phyloP scores from a whole-genome alignment of 108 stramenopile species.

The Discostella stelligeroides region DNA sequence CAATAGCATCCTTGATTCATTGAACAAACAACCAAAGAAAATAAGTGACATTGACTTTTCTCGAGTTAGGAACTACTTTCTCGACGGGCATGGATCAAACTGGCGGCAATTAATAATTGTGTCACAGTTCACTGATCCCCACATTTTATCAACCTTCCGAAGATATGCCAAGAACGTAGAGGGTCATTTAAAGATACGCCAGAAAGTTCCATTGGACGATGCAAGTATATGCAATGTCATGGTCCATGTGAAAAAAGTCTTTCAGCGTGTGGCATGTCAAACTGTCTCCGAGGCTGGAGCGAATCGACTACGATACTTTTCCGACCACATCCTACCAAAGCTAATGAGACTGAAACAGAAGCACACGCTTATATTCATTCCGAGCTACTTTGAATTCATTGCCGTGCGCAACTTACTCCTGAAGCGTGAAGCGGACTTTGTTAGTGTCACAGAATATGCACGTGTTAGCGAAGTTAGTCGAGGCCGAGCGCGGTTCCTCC shows the following conservation, averaged over 20 bases:
- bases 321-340: constrained; percentile 75
- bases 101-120: constrained; percentile 89
- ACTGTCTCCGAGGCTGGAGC: constrained; percentile 70
- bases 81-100: constrained; percentile 77
- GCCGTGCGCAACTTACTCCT: constrained; percentile 86
- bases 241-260: constrained; percentile 83
- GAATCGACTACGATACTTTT: constrained; percentile 83
- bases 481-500: constrained; percentile 89
- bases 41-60: constrained; percentile 90
- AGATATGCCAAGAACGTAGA: constrained; percentile 66
- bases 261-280: constrained; percentile 79
- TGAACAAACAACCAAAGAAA: constrained; percentile 85
- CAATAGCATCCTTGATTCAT: constrained; percentile 58
- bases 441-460: constrained; percentile 89
- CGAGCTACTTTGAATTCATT: constrained; percentile 94
- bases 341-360: constrained; percentile 74
- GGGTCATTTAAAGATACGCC: constrained; percentile 71
- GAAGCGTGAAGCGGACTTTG: constrained; percentile 71
- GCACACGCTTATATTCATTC: constrained; percentile 90
- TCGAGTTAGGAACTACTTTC: constrained; percentile 88
- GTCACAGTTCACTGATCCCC: constrained; percentile 73
- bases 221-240: constrained; percentile 75
- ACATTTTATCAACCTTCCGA: constrained; percentile 76
- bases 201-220: constrained; percentile 51
- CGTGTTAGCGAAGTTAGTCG: constrained; percentile 85